Evolutionary conservation across 768 basidiomycete species (phyloP), one percentile per base, ranked within the genome.

Genomic region (Leccinum boreale): DNA sequence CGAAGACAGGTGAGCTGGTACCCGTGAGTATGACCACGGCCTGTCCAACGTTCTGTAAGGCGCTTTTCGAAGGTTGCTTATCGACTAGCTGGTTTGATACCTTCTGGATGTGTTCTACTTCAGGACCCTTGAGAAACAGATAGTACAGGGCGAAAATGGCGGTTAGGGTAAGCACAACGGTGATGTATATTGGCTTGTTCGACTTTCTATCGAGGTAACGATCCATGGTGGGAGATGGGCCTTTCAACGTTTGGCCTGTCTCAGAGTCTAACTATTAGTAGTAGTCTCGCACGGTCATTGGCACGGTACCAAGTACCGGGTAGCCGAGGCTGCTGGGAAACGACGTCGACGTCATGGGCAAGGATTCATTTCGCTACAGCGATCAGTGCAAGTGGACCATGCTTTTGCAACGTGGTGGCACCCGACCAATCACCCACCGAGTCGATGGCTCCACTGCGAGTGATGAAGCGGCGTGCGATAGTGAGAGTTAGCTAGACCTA

Each of bases 11-110:
- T 4, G 84, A 81, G 63, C 81, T 79, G 42, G 42, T 26, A 7
- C 87, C 87, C 53, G 77, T 79, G 60, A 92, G 74, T 44, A 89
- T 79, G 2, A 80, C 87, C 35, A 81, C 74, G 24, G 84, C 84
- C 84, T 85, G 63, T 36, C 28, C 6, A 24, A 54, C 9, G 11
- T 12, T 42, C 55, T n/a, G 15, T n/a, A n/a, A 31, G 8, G 26
- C 14, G 17, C 24, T 15, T 17, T 19, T 42, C 7, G 17, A 45
- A n/a, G 11, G 19, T 23, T 21, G 11, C 11, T 17, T 17, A 29
- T 51, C 21, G 2, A 35, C 15, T 5, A 33, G 31, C 0, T n/a
- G 42, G 33, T 9, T 1, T 53, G 52, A 9, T 44, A 68, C 70
- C 66, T 66, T 70, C 47, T 54, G 64, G 28, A 70, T 46, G n/a